Evolutionary conservation across 345 rosid species (phyloP).

Genomic region (Hirschfeldia incana): DNA sequence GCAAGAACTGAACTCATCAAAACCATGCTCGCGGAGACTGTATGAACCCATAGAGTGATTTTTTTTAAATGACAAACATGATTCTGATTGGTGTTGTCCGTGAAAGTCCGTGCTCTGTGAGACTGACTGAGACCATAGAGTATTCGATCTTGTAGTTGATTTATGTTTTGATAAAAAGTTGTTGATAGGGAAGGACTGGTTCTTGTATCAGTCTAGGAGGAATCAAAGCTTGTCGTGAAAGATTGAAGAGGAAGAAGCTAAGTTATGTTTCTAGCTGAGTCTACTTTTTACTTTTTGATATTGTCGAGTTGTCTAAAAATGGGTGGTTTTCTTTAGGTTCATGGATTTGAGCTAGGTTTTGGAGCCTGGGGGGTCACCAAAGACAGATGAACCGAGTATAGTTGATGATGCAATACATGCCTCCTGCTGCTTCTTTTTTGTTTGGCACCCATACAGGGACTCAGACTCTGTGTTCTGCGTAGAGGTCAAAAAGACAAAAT

Average conservation of each 20-base stretch:
- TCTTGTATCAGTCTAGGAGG: constrained; percentile 29
- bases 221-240: constrained; percentile 81
- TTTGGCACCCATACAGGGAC: too few relatives aligned
- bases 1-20: too few relatives aligned
- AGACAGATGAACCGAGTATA: constrained; percentile 70
- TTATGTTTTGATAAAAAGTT: too few relatives aligned
- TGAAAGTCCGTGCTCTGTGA: too few relatives aligned
- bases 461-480: neutral
- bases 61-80: too few relatives aligned
- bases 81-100: too few relatives aligned
- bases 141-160: too few relatives aligned
- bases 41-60: too few relatives aligned
- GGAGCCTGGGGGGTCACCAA: constrained; percentile 76
- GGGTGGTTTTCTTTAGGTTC: constrained; percentile 50
- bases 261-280: too few relatives aligned
- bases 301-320: neutral
- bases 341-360: constrained; percentile 68
- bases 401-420: constrained; percentile 63
- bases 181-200: constrained; percentile 6
- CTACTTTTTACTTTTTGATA: neutral
- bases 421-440: too few relatives aligned
- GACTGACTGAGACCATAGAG: too few relatives aligned
- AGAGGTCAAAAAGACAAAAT: neutral
- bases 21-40: too few relatives aligned
- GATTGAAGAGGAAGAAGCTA: constrained; percentile 74